Evolutionary conservation across 2,329 filamentous ascomycete species (phyloP), one percentile per base, ranked within the genome.

Genomic region (Ambrosiella beaveri): DNA sequence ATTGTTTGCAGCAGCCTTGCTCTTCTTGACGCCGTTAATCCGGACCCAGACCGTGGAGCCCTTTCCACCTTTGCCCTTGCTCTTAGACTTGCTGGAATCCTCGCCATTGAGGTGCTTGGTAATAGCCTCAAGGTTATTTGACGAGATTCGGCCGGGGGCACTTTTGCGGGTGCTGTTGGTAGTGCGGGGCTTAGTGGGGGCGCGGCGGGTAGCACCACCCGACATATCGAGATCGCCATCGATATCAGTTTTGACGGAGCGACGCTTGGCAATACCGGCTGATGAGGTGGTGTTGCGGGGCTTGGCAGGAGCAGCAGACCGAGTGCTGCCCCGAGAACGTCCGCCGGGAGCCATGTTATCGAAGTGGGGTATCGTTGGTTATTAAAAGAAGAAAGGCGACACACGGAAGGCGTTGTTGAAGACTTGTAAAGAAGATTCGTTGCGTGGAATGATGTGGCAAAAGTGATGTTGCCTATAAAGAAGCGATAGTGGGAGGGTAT

Each of bases 1-100:
- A 37, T 76, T 67, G 63, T 88, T 86, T 36, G 67, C 74, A 9
- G 78, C 75, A 7, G 83, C 84, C 68, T 84, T 88, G 71, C 84
- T 88, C 50, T 78, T 70, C 65, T 78, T 81, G 65, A 87, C 74
- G 35, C 85, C 85, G 62, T 73, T 72, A 19, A 90, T 71, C 59
- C 71, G 73, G 44, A 81, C 63, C 64, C 64, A 66, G 9, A 49
- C 19, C 41, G 41, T 9, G 38, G 53, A 41, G 7, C 40, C 57
- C 57, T 51, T 53, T 11, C 45, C 61, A 17, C 52, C 15, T n/a
- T 19, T 51, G 5, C 13, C 37, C 37, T 45, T 57, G 35, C 65
- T 64, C 39, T 62, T 62, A 7, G 63, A 63, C 13, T 65, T 59
- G 59, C 59, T 69, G 57, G 65, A 70, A 37, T 66, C 64, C 15